A percentile compares a stretch with the other conserved stretches of the same genome.
Conservation (phyloP, 2,329 filamentous ascomycete species). For the Juglanconis sp. region DNA sequence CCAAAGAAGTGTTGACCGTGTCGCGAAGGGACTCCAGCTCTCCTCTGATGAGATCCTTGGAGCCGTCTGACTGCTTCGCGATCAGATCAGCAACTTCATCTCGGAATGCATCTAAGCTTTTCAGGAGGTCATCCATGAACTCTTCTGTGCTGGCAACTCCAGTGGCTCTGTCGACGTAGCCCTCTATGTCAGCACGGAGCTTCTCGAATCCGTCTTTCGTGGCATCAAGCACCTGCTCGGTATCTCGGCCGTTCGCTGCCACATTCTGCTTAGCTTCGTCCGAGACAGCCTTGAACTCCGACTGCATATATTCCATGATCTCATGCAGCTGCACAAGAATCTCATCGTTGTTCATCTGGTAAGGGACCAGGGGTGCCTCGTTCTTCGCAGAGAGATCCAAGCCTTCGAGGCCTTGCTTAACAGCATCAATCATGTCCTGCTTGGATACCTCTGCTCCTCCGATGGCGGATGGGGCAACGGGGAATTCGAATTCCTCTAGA, state of each 20-base stretch:
- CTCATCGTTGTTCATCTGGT: constrained; percentile 41
- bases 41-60: constrained; percentile 69
- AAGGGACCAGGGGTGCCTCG: constrained; percentile 21
- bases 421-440: constrained; percentile 62
- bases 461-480: constrained; percentile 55
- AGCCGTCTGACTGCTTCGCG: constrained; percentile 43
- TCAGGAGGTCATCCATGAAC: constrained; percentile 66
- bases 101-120: constrained; percentile 63
- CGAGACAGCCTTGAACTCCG: constrained; percentile 58
- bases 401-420: constrained; percentile 44
- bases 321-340: constrained; percentile 59
- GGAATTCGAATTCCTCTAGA: constrained; percentile 79
- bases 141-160: constrained; percentile 73
- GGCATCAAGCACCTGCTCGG: constrained; percentile 83
- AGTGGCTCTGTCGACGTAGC: constrained; percentile 70
- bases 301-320: constrained; percentile 58
- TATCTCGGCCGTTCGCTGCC: constrained; percentile 73
- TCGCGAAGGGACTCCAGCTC: constrained; percentile 82
- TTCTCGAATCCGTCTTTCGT: constrained; percentile 84
- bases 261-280: constrained; percentile 74
- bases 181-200: constrained; percentile 75
- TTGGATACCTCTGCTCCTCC: constrained; percentile 52
- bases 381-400: constrained; percentile 22
- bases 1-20: constrained; percentile 67
- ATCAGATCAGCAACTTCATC: constrained; percentile 66